Percentiles rank a stretch among this genome's conserved stretches.
Conservation (phyloP, 1,284 basidiomycete species). For the Tilletiopsis washingtonensis region DNA sequence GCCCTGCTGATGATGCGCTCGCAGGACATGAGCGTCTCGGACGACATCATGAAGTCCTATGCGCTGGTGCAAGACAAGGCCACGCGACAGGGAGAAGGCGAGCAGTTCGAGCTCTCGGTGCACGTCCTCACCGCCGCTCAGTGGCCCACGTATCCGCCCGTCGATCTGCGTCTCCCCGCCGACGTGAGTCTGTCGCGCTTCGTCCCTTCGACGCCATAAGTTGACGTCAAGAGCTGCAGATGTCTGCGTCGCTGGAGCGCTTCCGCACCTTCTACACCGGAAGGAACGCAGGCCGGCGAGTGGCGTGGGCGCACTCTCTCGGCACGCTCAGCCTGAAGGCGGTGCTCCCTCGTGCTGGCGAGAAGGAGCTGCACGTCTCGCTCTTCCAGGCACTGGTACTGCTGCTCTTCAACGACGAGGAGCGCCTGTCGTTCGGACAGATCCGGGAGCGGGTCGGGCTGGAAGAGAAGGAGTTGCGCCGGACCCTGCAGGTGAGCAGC, state of each 20-base stretch:
- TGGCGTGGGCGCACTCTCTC: constrained; percentile 45
- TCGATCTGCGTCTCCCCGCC: constrained; percentile 22
- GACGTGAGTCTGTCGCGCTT: constrained; percentile 6
- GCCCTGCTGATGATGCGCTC: neutral
- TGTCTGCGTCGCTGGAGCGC: constrained; percentile 13
- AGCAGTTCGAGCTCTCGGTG: constrained; percentile 51
- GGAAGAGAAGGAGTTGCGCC: constrained; percentile 57
- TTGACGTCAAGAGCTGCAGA: neutral
- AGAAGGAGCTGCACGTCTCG: constrained; percentile 82
- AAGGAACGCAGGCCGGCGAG: constrained; percentile 34
- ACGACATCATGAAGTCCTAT: constrained; percentile 58
- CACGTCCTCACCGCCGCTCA: constrained; percentile 55
- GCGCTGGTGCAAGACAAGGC: constrained; percentile 47
- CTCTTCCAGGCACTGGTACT: constrained; percentile 80
- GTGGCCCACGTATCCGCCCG: constrained; percentile 52
- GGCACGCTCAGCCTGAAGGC: constrained; percentile 35
- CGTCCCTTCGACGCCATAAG: neutral
- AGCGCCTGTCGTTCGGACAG: constrained; percentile 59
- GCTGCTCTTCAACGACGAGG: constrained; percentile 70
- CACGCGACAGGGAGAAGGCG: constrained; percentile 12
- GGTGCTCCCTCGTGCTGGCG: constrained; percentile 52
- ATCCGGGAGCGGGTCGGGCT: constrained; percentile 67
- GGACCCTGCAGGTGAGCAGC: constrained; percentile 61
- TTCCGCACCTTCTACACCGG: constrained; percentile 38
- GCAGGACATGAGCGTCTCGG: constrained; percentile 62